Evolutionary conservation across 148 eudicot species (phyloP), one percentile per base, ranked within the genome.

Genomic region (Beta vulgaris): DNA sequence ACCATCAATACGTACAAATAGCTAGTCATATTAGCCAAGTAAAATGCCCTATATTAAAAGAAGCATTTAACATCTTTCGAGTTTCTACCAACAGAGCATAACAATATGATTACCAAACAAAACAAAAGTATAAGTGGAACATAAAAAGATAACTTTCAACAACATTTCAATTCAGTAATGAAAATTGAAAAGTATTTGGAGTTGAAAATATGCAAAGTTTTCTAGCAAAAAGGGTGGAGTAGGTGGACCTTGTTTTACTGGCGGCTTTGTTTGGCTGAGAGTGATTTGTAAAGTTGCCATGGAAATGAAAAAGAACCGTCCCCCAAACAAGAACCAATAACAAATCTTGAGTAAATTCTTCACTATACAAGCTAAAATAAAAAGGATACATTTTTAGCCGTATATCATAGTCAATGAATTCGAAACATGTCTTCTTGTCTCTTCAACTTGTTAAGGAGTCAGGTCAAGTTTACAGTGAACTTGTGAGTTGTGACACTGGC

Each of bases 281-380:
- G 29, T 53, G 44, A 35, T 53, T 71, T 71, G 46, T 34, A 35
- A 37, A 35, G 74, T 71, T 71, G 29, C 62, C 74, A 53, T 34
- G 57, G 31, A 70, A 49, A 16, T 19, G 16, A 70, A 32, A 70
- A 49, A 35, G 32, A 3, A 66, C 53, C 71, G 71, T 53, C 53
- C 69, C 14, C 35, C n/a, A 67, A 42, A 43, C 31, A 42, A 12
- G 35, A 42, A 67, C 53, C 71, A 40, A 67, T 18, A 67, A 67
- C n/a, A 25, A 25, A n/a, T n/a, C n/a, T n/a, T n/a, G n/a, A n/a
- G n/a, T n/a, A n/a, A n/a, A n/a, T n/a, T 67, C 12, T 14, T 67
- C 9, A 42, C 26, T 67, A 42, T 67, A 42, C 68, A 36, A 63
- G 10, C 13, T 19, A 35, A 36, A 36, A 18, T 6, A 34, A 8